Evolutionary conservation across 371 early-diverging fungal genomes (phyloP).

Genomic region (Mucor irregularis): DNA sequence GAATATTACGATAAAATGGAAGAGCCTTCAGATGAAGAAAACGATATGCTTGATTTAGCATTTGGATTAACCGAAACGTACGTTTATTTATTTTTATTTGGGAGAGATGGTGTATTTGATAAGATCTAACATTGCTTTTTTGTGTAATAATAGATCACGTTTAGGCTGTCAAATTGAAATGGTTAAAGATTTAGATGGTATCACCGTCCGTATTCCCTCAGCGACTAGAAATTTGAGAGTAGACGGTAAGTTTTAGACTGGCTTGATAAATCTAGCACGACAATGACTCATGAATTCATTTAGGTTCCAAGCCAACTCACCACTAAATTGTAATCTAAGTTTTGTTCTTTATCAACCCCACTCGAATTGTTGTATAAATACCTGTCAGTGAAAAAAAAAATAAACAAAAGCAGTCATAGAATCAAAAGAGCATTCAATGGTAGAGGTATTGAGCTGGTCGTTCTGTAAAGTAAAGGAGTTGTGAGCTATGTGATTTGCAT

Average conservation of each 20-base stretch:
- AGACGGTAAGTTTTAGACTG: slow-evolving; percentile 64
- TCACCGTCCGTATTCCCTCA: slow-evolving; percentile 90
- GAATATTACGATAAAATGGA: slow-evolving; percentile 85
- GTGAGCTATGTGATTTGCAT: too few relatives aligned
- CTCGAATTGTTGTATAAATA: not conserved
- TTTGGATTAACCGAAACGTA: slow-evolving; percentile 97
- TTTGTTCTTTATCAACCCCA: too few relatives aligned
- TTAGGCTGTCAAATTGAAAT: slow-evolving; percentile 97
- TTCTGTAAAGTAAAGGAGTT: too few relatives aligned
- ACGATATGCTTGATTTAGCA: slow-evolving; percentile 99
- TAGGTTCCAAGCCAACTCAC: slow-evolving; percentile 51
- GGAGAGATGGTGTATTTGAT: not conserved
- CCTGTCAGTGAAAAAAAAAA: not conserved
- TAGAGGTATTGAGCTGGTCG: too few relatives aligned
- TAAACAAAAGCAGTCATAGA: too few relatives aligned
- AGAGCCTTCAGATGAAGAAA: slow-evolving; percentile 97
- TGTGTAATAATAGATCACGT: slow-evolving; percentile 87
- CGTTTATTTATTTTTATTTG: slow-evolving; percentile 10
- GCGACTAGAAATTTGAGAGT: slow-evolving; percentile 97
- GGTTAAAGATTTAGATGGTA: slow-evolving; percentile 83
- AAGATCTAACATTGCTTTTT: too few relatives aligned
- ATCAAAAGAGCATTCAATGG: too few relatives aligned
- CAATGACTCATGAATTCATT: not conserved
- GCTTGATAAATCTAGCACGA: too few relatives aligned
- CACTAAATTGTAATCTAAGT: slow-evolving; percentile 34